Evolutionary conservation across 2,329 filamentous ascomycete genomes (phyloP), one percentile per base, ranked within the genome.

Genomic region (Thelonectria blattea): DNA sequence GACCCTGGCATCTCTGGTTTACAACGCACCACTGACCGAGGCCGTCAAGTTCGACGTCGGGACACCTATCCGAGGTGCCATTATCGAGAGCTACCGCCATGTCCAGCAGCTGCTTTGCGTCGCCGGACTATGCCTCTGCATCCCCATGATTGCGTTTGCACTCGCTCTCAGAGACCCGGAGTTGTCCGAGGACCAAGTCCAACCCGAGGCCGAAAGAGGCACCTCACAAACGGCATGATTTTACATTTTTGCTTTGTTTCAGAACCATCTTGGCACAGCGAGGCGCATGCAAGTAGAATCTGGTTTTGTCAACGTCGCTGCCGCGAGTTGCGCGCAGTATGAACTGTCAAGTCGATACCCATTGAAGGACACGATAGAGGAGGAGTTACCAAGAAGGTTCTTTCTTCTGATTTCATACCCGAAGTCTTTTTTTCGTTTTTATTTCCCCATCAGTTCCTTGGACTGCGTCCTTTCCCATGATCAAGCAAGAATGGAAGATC

Each of bases 141-240:
- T 82, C 14, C 81, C 80, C 4, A 78, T 83, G 68, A 79, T 83
- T 62, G 74, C 57, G 0, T 80, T 83, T 60, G 79, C 81, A 0
- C 61, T 78, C 39, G 70, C 71, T 6, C 64, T 83, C 43, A 70
- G 78, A 10, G 81, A 83, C 65, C 81, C 80, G 0, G 74, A 71
- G 51, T 64, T 83, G 10, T 82, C 79, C 3, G 73, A 81, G 58
- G 62, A 76, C 18, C 67, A 69, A 2, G 50, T 67, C 5, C 68
- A 71, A 12, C 63, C 62, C 0, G 68, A 71, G 15, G 68, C 68
- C 18, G 68, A 70, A 6, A 30, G 41, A 0, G 27, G 63, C 45
- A 17, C 15, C 8, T 39, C 42, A 39, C 20, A 56, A 14, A 45
- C 30, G 24, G 43, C 17, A 15, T 41, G 17, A 46, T 27, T 46